Evolutionary conservation across 495 filamentous ascomycete species (phyloP).

Genomic region (Podospora sp.): DNA sequence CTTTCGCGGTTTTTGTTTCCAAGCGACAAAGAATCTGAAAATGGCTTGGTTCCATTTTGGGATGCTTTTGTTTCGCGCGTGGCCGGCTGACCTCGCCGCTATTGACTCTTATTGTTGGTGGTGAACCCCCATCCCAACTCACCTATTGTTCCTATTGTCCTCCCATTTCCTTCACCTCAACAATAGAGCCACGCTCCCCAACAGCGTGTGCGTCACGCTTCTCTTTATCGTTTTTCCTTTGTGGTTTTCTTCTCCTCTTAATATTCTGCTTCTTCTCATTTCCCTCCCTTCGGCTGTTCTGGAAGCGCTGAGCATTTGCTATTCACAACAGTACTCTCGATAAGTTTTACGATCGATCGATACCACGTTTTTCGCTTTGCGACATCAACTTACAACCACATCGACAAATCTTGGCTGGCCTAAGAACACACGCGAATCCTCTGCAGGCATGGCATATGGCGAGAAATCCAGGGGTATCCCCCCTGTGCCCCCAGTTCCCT

Average conservation of each 20-base stretch:
- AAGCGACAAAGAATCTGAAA: slow-evolving; percentile 18
- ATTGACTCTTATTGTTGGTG: background rate
- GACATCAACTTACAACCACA: slow-evolving; percentile 9
- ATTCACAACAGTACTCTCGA: background rate
- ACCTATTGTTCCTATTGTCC: slow-evolving; percentile 29
- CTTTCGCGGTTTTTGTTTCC: background rate
- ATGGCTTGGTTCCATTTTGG: background rate
- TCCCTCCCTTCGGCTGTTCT: slow-evolving; percentile 27
- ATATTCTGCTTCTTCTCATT: slow-evolving; percentile 9
- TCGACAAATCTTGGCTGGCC: slow-evolving; percentile 17
- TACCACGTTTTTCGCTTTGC: background rate
- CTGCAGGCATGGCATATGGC: slow-evolving; percentile 28
- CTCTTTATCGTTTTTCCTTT: slow-evolving; percentile 9
- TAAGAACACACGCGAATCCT: slow-evolving; percentile 12
- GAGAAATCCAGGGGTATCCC: slow-evolving; percentile 31
- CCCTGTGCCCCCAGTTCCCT: slow-evolving; percentile 26
- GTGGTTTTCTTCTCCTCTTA: slow-evolving; percentile 7
- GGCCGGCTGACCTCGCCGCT: slow-evolving; percentile 2
- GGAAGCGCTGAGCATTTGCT: slow-evolving; percentile 14
- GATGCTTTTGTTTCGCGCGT: slow-evolving; percentile 9
- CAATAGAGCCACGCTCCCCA: slow-evolving; percentile 26
- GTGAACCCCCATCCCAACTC: background rate
- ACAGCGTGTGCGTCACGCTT: slow-evolving; percentile 17
- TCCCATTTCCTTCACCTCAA: slow-evolving; percentile 15
- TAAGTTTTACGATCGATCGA: slow-evolving; percentile 1